Evolutionary conservation across 2,329 filamentous ascomycete species (phyloP).

Genomic region (Corniculantispora saksenae): DNA sequence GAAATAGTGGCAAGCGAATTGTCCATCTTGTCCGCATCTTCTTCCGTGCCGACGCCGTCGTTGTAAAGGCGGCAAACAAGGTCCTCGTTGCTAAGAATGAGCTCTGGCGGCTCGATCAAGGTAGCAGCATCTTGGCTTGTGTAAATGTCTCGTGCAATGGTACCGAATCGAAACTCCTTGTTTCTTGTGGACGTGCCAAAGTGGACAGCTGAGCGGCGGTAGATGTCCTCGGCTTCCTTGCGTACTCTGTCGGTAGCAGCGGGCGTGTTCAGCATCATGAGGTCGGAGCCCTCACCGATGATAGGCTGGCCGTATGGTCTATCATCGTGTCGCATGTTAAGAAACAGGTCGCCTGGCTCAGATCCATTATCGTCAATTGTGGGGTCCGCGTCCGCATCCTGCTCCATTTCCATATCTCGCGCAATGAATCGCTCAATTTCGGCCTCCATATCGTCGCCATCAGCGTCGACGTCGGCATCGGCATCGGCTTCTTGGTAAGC

Average conservation of each 20-base stretch:
- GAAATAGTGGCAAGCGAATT: slow-evolving; percentile 57
- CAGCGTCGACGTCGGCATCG: slow-evolving; percentile 28
- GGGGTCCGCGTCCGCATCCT: slow-evolving; percentile 40
- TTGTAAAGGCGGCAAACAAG: slow-evolving; percentile 66
- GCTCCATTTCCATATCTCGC: slow-evolving; percentile 33
- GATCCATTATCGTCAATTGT: slow-evolving; percentile 42
- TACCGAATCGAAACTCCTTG: slow-evolving; percentile 64
- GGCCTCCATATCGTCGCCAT: slow-evolving; percentile 35
- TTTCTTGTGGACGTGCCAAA: slow-evolving; percentile 44
- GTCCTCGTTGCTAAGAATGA: slow-evolving; percentile 76
- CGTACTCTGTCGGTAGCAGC: slow-evolving; percentile 55
- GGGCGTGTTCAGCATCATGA: slow-evolving; percentile 58
- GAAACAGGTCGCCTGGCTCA: slow-evolving; percentile 49
- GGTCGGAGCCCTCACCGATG: slow-evolving; percentile 49
- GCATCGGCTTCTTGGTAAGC: slow-evolving; percentile 22
- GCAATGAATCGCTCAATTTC: slow-evolving; percentile 40
- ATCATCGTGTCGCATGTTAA: slow-evolving; percentile 49
- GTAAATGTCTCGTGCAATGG: slow-evolving; percentile 72
- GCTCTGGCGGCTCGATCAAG: slow-evolving; percentile 67
- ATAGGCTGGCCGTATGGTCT: slow-evolving; percentile 39
- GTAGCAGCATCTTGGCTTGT: slow-evolving; percentile 54
- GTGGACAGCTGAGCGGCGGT: slow-evolving; percentile 52
- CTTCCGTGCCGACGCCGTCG: slow-evolving; percentile 57
- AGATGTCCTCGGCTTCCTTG: slow-evolving; percentile 57
- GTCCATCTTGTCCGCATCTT: slow-evolving; percentile 58